phyloP scores from a whole-genome alignment of 345 rosid genomes.

The Lepidium didymum region DNA sequence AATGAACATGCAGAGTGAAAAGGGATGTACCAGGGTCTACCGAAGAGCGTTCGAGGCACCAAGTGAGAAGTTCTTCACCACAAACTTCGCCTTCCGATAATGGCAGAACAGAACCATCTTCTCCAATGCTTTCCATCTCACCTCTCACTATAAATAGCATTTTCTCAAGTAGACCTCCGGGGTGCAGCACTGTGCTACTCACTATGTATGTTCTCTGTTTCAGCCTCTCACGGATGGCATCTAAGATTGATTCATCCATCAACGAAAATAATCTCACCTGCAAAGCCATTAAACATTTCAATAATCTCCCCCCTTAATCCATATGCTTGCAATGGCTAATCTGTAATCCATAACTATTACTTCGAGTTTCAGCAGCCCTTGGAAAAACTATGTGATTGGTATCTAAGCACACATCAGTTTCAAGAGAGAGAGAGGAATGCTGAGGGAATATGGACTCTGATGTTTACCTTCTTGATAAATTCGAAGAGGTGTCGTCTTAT shows the following conservation, averaged over 20 bases:
- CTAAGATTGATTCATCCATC: conserved; percentile 67
- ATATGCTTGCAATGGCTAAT: background rate
- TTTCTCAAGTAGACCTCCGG: conserved; percentile 57
- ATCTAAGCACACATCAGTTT: background rate
- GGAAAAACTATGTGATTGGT: background rate
- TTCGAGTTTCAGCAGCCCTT: background rate
- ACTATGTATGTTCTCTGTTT: conserved; percentile 60
- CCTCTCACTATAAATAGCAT: conserved; percentile 90
- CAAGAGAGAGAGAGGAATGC: background rate
- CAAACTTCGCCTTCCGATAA: conserved; percentile 71
- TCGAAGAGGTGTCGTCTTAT: conserved; percentile 80
- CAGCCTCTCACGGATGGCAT: conserved; percentile 67
- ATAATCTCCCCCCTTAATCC: background rate
- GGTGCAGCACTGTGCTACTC: conserved; percentile 53
- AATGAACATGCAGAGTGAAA: background rate
- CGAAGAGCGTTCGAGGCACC: conserved; percentile 84
- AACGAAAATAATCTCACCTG: conserved; percentile 69
- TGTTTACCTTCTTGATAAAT: conserved; percentile 63
- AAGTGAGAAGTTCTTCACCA: conserved; percentile 87
- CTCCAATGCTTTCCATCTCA: conserved; percentile 60
- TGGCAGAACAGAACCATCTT: conserved; percentile 35
- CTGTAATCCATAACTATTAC: background rate
- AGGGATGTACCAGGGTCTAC: conserved; percentile 43
- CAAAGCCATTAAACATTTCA: conserved; percentile 11
- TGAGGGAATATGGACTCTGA: background rate